phyloP scores from a whole-genome alignment of 441 rosid species.

The Populus trichocarpa region DNA sequence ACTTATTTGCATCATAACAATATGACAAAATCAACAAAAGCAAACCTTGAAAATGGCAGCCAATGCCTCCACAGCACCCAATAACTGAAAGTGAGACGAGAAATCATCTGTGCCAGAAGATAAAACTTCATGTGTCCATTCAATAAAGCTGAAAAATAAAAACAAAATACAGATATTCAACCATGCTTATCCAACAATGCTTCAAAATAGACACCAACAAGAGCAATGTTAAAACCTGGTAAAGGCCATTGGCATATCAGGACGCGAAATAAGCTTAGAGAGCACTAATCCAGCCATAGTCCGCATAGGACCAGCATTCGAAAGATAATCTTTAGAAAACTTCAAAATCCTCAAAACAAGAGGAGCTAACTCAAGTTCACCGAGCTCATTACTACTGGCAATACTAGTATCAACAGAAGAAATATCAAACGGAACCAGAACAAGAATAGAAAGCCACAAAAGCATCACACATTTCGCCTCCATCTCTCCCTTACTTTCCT shows the following conservation, averaged over 20 bases:
- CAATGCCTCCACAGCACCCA: slow-evolving; percentile 82
- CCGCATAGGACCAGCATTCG: slow-evolving; percentile 92
- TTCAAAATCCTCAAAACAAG: slow-evolving; percentile 66
- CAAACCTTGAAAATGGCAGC: slow-evolving; percentile 90
- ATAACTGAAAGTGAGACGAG: slow-evolving; percentile 59
- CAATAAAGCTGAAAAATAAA: slow-evolving; percentile 56
- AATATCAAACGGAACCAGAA: slow-evolving; percentile 92
- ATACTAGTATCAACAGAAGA: slow-evolving; percentile 85
- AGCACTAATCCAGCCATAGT: slow-evolving; percentile 77
- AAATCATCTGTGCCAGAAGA: slow-evolving; percentile 56
- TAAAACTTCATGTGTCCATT: slow-evolving; percentile 82
- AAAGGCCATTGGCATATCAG: slow-evolving; percentile 85
- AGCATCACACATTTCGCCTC: slow-evolving; percentile 86
- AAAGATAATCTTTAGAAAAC: slow-evolving; percentile 80
- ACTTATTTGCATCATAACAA: not conserved
- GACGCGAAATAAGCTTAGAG: slow-evolving; percentile 82
- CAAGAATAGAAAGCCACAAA: slow-evolving; percentile 92
- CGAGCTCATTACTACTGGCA: slow-evolving; percentile 33
- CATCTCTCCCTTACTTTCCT: slow-evolving; percentile 97
- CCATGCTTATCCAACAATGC: not conserved
- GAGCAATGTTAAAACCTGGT: slow-evolving; percentile 39
- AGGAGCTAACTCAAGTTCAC: slow-evolving; percentile 59
- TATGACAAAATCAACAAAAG: slow-evolving; percentile 12
- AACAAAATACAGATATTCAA: slow-evolving; percentile 7
- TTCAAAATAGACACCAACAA: not conserved